These are phyloP conservation scores for Anisodus acutangulus DNA, from an alignment of 257 asterid genomes.

Conservation along the genomic window DNA sequence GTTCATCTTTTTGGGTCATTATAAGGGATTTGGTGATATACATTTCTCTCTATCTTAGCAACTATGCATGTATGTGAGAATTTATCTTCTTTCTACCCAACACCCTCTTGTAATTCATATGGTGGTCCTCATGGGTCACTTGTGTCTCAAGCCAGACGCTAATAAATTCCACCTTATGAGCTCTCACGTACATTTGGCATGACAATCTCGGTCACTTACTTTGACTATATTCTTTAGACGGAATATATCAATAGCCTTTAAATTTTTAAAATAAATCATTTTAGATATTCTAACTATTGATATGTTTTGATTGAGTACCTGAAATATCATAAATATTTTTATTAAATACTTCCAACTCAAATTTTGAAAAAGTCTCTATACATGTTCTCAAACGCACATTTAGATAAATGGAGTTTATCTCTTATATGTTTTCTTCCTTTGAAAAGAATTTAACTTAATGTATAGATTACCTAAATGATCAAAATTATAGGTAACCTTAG, in stretches of 20 bases:
- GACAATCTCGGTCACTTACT: neutral
- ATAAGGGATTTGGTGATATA: neutral
- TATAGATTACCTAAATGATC: too few relatives aligned
- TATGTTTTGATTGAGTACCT: too few relatives aligned
- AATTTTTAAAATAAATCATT: too few relatives aligned
- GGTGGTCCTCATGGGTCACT: neutral
- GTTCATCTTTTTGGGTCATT: neutral
- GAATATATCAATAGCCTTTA: too few relatives aligned
- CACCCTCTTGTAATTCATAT: neutral
- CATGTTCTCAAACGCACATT: too few relatives aligned
- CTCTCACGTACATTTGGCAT: neutral
- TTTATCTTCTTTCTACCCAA: neutral
- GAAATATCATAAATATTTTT: too few relatives aligned
- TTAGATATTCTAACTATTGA: too few relatives aligned
- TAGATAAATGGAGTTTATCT: too few relatives aligned
- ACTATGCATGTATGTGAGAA: conserved; percentile 8
- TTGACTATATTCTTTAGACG: neutral
- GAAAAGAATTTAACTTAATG: neutral
- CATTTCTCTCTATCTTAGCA: neutral
- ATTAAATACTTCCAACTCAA: too few relatives aligned
- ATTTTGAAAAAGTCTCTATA: too few relatives aligned
- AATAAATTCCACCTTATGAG: neutral
- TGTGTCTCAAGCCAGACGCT: neutral
- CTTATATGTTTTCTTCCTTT: neutral
- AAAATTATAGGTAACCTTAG: too few relatives aligned